These are phyloP conservation scores for Acacia concinna DNA, from an alignment of 331 rosid species.

Conservation along the genomic window DNA sequence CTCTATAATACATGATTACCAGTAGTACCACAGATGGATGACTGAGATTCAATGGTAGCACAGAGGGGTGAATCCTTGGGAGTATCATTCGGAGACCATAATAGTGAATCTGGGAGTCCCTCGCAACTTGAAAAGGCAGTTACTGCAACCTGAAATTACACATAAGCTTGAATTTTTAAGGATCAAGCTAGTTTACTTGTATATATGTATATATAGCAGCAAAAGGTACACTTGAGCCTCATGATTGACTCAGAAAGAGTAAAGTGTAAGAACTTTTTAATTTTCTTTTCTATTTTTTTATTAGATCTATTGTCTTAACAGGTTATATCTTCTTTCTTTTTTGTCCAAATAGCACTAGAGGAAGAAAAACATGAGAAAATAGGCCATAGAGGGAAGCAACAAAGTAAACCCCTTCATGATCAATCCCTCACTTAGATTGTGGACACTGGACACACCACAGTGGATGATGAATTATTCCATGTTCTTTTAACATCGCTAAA, in stretches of 20 bases:
- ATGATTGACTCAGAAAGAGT: neutral
- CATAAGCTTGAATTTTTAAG: neutral
- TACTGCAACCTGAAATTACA: constrained; percentile 49
- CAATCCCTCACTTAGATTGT: neutral
- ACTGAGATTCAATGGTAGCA: constrained; percentile 59
- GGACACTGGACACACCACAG: neutral
- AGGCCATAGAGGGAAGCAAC: neutral
- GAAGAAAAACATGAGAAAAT: neutral
- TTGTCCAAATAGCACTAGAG: neutral
- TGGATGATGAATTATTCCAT: neutral
- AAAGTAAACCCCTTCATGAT: neutral
- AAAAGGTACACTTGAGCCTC: neutral
- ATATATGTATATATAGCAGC: neutral
- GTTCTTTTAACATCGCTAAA: neutral
- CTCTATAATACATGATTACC: constrained; percentile 2
- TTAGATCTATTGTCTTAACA: neutral
- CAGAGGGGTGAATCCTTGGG: constrained; percentile 51
- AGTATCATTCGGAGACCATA: constrained; percentile 47
- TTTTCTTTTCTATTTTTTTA: neutral
- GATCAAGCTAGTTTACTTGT: neutral
- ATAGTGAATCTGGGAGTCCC: constrained; percentile 35
- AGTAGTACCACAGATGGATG: constrained; percentile 54
- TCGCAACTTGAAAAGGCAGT: constrained; percentile 41
- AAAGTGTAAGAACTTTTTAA: neutral
- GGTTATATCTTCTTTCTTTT: neutral